Conservation (phyloP, 2,329 filamentous ascomycete genomes). For the Cercospora beticola region DNA sequence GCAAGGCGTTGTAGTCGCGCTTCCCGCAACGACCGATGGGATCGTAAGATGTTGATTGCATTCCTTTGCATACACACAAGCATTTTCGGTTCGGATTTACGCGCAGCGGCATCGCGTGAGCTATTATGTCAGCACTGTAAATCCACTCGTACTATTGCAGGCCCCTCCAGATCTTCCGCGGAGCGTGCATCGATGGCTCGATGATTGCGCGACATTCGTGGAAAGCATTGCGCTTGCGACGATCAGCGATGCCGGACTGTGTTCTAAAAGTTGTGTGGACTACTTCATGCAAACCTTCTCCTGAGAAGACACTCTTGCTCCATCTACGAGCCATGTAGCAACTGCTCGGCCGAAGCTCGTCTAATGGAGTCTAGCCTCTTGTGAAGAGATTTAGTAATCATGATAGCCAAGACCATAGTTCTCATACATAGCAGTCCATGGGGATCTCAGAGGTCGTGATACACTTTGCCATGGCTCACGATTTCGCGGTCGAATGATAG, state of each 20-base stretch:
- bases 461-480: background rate
- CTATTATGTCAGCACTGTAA: background rate
- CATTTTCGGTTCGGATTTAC: background rate
- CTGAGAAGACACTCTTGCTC: background rate
- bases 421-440: background rate
- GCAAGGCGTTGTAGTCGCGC: background rate
- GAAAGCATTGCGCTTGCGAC: background rate
- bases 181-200: background rate
- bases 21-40: background rate
- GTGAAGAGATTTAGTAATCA: background rate
- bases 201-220: background rate
- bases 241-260: background rate
- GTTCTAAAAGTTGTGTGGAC: background rate
- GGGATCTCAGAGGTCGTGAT: background rate
- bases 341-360: background rate
- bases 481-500: background rate
- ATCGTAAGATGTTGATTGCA: background rate
- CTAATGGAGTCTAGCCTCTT: background rate
- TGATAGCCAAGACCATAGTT: background rate
- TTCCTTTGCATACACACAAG: background rate
- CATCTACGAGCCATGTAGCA: background rate
- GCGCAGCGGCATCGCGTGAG: background rate
- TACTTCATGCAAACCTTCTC: background rate
- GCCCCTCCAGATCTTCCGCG: background rate
- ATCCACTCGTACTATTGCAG: background rate